Evolutionary conservation across 345 rosid species (phyloP), one percentile per base, ranked within the genome.

Genomic region (Hibiscus syriacus): DNA sequence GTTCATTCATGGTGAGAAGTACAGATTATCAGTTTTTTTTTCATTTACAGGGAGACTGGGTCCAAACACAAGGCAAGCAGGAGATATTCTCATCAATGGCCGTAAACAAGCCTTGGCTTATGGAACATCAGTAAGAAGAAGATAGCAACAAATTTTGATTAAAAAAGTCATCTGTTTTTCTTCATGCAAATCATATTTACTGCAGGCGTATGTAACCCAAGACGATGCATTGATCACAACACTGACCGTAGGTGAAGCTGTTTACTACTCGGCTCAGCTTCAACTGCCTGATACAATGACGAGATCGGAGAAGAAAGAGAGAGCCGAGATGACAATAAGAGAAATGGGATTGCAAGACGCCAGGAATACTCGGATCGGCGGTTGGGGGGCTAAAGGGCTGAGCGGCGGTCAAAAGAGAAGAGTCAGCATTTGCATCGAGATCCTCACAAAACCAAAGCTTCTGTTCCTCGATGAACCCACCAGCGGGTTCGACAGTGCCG

Each of bases 401-500:
- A 85, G 90, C 48, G 81, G 83, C 11, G 90, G 90, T 12, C 87
- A 85, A 58, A 81, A 79, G 76, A 79, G 87, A 70, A 80, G 89
- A 73, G 86, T 85, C 23, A 85, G 87, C 68, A 85, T 85, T 50
- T 83, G 87, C 72, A 83, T 76, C 4, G 90, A 85, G 70, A 76
- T 85, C 71, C 39, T 85, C 9, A 78, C 84, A 11, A 76, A 72
- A 3, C 90, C 90, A 0, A 79, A 67, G 70, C 83, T 83, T 14
- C 65, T 85, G 4, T 83, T 85, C 66, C 76, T 85, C 5, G 90
- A 85, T 17, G 90, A 81, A 71, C 90, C 87, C 11, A 85, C 90
- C 0, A 83, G 86, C 20, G 90, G 90, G 9, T 81, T 85, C 3
- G 87, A 85, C 13, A 78, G 87, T 36, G 84, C 87, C 0, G 79